Percentiles rank a stretch among this genome's conserved stretches.
Conservation (phyloP, 75 land plant genomes). For the Picea sitchensis region DNA sequence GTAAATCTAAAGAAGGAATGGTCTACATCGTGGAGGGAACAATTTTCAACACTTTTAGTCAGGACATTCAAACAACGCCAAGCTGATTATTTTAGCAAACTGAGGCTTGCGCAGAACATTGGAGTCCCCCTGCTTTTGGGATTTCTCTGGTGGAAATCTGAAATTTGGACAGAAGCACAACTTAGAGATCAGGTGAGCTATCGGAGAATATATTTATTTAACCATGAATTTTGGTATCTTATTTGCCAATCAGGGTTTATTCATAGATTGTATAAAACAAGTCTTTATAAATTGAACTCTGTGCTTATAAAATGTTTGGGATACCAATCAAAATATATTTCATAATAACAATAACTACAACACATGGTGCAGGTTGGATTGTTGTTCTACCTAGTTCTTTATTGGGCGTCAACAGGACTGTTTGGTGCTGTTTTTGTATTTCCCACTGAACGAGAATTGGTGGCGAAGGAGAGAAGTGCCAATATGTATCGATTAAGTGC, state of each 20-base stretch:
- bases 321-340: too few species aligned
- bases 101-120: constrained; percentile 18
- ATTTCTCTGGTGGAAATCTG: constrained; percentile 31
- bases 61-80: constrained; percentile 29
- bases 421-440: constrained; percentile 26
- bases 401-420: constrained; percentile 28
- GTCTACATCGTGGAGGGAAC: constrained; percentile 26
- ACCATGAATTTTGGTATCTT: too few species aligned
- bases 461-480: constrained; percentile 34
- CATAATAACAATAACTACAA: not conserved
- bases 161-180: not conserved
- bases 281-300: too few species aligned
- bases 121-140: constrained; percentile 22
- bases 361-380: constrained; percentile 17
- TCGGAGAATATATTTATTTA: too few species aligned
- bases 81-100: constrained; percentile 21
- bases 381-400: constrained; percentile 30
- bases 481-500: constrained; percentile 39
- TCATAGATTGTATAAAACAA: too few species aligned
- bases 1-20: constrained; percentile 16
- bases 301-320: too few species aligned
- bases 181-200: constrained; percentile 13
- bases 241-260: too few species aligned
- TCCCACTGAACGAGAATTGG: constrained; percentile 21
- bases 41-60: constrained; percentile 25